Evolutionary conservation across 2,329 filamentous ascomycete species (phyloP), one percentile per base, ranked within the genome.

Genomic region (Trichoderma arundinaceum): DNA sequence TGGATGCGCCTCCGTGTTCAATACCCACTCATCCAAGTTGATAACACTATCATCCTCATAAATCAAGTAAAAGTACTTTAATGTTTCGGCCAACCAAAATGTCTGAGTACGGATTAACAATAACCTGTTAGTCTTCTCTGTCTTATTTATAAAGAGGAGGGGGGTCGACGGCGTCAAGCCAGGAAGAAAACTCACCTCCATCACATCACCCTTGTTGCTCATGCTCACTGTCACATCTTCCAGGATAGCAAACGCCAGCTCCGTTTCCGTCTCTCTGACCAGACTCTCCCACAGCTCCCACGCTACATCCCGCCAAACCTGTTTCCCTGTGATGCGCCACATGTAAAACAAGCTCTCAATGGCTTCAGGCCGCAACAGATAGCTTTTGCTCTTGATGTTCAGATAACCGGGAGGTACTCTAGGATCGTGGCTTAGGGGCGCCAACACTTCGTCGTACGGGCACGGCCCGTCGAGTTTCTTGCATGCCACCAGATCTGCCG

Each of bases 51-150:
- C 84, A 62, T 90, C 85, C 53, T 85, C 86, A 70, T 91, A 93
- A 17, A 91, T 84, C 65, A 92, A 77, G 71, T 90, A 93, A 67
- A 92, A 92, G 72, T 92, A 92, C 77, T 92, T 94, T 69, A 92
- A 77, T 46, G 90, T 93, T 80, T 93, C 90, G 3, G 88, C 88
- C 71, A 91, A 80, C 88, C 90, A 93, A 73, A 92, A 92, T 62
- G 82, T 84, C 80, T 82, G 54, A 19, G 46, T 32, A 13, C 7
- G n/a, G 39, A n/a, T 38, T 12, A 38, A 12, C 8, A 33, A 13
- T 17, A 1, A 15, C 8, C 7, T 38, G 19, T 67, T 58, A 65
- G 52, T 32, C n/a, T 51, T 12, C 38, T 44, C 19, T 48, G 8
- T 12, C 22, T 44, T 44, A 38, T 2, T 9, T 2, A 10, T 19